Percentiles rank a stretch among this genome's conserved stretches.
These are phyloP conservation scores for Pilatotrama ljubarskyi DNA, from an alignment of 768 basidiomycete genomes.

Conservation along the genomic window DNA sequence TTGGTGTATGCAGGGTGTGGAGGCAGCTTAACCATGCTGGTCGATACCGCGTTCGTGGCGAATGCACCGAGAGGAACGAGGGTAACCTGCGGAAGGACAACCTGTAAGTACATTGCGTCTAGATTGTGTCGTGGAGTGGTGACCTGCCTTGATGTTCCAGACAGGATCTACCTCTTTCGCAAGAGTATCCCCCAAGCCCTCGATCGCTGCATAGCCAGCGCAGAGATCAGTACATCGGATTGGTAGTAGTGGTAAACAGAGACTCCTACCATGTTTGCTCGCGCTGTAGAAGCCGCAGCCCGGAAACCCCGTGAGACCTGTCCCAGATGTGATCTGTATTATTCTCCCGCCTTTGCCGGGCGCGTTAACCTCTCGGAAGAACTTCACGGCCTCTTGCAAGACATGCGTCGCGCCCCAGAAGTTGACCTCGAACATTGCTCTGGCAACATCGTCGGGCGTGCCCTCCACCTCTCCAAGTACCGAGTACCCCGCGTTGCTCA, in stretches of 20 bases:
- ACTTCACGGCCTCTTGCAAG: slow-evolving; percentile 25
- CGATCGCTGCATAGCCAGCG: slow-evolving; percentile 16
- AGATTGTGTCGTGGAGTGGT: too few relatives aligned
- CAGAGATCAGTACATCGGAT: not conserved
- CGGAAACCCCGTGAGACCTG: slow-evolving; percentile 27
- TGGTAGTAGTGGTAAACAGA: not conserved
- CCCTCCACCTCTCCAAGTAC: slow-evolving; percentile 40
- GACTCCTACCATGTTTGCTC: slow-evolving; percentile 20
- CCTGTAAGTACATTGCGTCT: too few relatives aligned
- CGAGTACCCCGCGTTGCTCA: slow-evolving; percentile 43
- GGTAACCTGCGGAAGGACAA: slow-evolving; percentile 11
- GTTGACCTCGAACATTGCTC: slow-evolving; percentile 39
- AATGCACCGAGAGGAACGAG: slow-evolving; percentile 18
- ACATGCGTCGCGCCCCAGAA: slow-evolving; percentile 28
- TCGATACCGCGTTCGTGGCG: slow-evolving; percentile 3
- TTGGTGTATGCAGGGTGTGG: slow-evolving; percentile 21
- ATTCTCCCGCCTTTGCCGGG: slow-evolving; percentile 34
- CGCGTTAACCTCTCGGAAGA: slow-evolving; percentile 34
- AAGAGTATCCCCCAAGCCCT: slow-evolving; percentile 41
- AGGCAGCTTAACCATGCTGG: not conserved
- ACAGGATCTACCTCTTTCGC: slow-evolving; percentile 42
- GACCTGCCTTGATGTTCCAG: slow-evolving; percentile 46
- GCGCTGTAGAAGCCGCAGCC: slow-evolving; percentile 27
- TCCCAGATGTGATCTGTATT: slow-evolving; percentile 38
- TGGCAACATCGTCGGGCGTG: slow-evolving; percentile 32